Evolutionary conservation across 371 early-diverging fungal species (phyloP).

Genomic region (Mortierella sp.): DNA sequence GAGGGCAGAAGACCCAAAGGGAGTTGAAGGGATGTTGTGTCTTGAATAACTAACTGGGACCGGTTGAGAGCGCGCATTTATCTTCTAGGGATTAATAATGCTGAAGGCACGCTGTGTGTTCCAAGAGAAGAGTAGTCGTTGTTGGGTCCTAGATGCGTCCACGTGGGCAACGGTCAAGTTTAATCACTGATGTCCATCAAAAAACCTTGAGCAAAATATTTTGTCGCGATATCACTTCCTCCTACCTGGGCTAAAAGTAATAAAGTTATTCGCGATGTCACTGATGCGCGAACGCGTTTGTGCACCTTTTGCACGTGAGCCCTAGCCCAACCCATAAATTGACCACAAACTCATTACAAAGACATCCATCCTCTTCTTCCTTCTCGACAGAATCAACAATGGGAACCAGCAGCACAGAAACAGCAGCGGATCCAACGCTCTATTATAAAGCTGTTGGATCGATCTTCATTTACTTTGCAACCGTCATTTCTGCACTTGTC

Average conservation of each 20-base stretch:
- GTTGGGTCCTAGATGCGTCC: too few species aligned
- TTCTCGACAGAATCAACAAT: not conserved
- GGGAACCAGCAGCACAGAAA: not conserved
- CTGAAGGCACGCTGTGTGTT: not conserved
- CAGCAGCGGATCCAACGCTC: constrained; percentile 20
- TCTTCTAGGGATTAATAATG: too few species aligned
- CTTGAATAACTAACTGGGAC: too few species aligned
- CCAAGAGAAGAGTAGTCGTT: too few species aligned
- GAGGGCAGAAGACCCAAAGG: not conserved
- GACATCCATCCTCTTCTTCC: not conserved
- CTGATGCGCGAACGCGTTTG: not conserved
- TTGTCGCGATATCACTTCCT: too few species aligned
- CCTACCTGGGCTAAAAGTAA: too few species aligned
- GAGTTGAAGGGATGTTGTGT: not conserved
- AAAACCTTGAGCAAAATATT: too few species aligned
- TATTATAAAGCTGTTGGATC: constrained; percentile 56
- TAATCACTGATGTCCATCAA: too few species aligned
- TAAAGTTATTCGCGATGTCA: not conserved
- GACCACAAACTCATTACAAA: not conserved
- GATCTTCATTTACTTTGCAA: constrained; percentile 48
- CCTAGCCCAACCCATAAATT: not conserved
- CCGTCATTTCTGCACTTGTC: constrained; percentile 49
- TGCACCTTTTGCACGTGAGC: not conserved
- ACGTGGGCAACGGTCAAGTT: too few species aligned
- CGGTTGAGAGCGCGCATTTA: too few species aligned